Evolutionary conservation across 2,329 filamentous ascomycete species (phyloP), one percentile per base, ranked within the genome.

Genomic region (Hawksworthiomyces lignivorus): DNA sequence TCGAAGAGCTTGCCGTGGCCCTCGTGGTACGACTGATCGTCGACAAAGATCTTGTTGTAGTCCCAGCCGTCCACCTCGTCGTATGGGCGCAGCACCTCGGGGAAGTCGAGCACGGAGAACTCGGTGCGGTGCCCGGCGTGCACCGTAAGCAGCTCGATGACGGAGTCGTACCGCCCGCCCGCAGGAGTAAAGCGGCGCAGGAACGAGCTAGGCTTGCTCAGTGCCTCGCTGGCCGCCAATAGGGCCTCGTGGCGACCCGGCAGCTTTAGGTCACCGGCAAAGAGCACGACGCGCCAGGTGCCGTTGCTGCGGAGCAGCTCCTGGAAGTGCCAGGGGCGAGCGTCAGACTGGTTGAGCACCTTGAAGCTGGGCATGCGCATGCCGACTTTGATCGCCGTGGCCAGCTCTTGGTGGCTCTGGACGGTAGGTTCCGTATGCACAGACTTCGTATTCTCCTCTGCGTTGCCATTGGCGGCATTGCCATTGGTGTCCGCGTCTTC

Each of bases 291-390:
- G 10, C 76, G 63, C 55, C 75, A 81, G 3, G 69, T 64, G 4
- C 77, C 77, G 48, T 78, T 70, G 20, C 65, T 68, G 24, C 60
- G 65, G 14, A 82, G 62, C 5, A 61, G 62, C 46, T 75, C 63
- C 36, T 80, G 75, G 33, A 82, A 66, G 26, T 79, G 70, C 67
- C 71, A 77, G 0, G 77, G 72, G 2, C 73, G 63, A 0, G 65
- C 68, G 45, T 71, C 66, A 3, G 68, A 57, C 50, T 82, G 78
- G 47, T 73, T 77, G 4, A 82, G 59, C 1, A 82, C 75, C 49
- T 79, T 72, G 57, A 68, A 69, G 47, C 67, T 75, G 11, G 70
- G 69, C 52, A 82, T 72, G 1, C 79, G 72, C 68, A 70, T 80
- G 10, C 76, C 76, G 0, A 72, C 61, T 20, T 53, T 64, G 44